phyloP scores from a whole-genome alignment of 192 early-diverging fungal species.

The Coemansia nantahalensis region DNA sequence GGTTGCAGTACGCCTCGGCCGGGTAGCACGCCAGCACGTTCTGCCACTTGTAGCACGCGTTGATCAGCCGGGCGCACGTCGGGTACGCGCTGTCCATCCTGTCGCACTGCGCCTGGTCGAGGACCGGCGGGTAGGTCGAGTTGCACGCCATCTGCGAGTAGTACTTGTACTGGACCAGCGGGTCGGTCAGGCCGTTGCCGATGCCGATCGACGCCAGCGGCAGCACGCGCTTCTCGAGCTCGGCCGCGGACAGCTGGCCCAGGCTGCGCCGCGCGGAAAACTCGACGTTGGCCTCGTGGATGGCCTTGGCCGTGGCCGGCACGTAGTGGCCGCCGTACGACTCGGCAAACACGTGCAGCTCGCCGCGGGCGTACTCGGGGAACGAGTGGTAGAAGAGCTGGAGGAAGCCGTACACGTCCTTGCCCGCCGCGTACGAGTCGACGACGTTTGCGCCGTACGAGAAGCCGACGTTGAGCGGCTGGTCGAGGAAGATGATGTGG shows the following conservation, averaged over 20 bases:
- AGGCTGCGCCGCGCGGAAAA: conserved; percentile 21
- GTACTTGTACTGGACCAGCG: conserved; percentile 83
- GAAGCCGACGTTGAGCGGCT: conserved; percentile 92
- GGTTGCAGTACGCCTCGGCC: conserved; percentile 82
- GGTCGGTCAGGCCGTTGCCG: conserved; percentile 92
- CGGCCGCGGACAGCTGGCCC: conserved; percentile 19
- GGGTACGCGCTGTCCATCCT: conserved; percentile 72
- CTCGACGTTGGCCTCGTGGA: conserved; percentile 74
- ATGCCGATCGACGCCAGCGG: conserved; percentile 76
- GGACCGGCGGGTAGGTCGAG: conserved; percentile 71
- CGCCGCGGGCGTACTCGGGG: conserved; percentile 72
- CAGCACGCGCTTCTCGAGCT: conserved; percentile 56
- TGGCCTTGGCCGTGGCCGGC: conserved; percentile 82
- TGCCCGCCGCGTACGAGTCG: conserved; percentile 73
- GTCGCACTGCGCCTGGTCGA: conserved; percentile 69
- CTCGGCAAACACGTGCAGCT: conserved; percentile 90
- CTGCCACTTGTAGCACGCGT: conserved; percentile 82
- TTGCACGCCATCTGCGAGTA: conserved; percentile 79
- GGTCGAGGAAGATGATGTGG: conserved; percentile 81
- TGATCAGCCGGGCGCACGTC: conserved; percentile 71
- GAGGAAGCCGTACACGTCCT: conserved; percentile 89
- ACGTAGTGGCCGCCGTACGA: conserved; percentile 91
- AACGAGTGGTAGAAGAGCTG: conserved; percentile 88
- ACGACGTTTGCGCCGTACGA: conserved; percentile 74
- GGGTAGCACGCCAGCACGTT: conserved; percentile 79